Conservation (phyloP, 2,329 filamentous ascomycete genomes). For the Calonectria pseudoreteaudii region DNA sequence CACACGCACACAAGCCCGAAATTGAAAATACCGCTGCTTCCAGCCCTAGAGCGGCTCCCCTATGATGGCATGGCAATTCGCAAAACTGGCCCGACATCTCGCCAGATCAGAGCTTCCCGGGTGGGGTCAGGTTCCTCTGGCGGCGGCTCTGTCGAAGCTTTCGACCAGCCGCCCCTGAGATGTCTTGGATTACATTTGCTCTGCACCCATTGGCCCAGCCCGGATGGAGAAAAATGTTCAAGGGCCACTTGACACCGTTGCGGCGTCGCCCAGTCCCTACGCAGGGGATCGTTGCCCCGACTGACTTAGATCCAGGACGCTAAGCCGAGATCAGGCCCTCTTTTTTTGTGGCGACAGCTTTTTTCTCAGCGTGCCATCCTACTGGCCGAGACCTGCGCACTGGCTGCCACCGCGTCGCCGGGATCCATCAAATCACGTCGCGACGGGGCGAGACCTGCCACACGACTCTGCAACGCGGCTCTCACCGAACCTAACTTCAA, state of each 20-base stretch:
- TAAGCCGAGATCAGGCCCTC: constrained; percentile 44
- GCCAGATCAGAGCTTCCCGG: constrained; percentile 32
- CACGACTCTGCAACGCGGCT: constrained; percentile 4
- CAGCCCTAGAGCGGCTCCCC: constrained; percentile 1
- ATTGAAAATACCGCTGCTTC: constrained; percentile 5
- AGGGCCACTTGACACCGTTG: constrained; percentile 33
- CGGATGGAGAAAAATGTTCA: constrained; percentile 37
- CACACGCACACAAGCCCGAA: neutral
- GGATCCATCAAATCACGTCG: constrained; percentile 17
- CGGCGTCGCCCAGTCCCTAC: constrained; percentile 32
- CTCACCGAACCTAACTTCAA: constrained; percentile 6
- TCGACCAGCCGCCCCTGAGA: constrained; percentile 39
- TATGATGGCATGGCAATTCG: constrained; percentile 23
- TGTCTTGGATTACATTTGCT: constrained; percentile 44
- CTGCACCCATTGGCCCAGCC: constrained; percentile 35
- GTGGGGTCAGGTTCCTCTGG: constrained; percentile 30
- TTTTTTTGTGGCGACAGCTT: constrained; percentile 29
- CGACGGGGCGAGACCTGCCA: constrained; percentile 5
- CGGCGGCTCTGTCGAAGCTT: constrained; percentile 43
- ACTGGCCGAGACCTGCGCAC: neutral
- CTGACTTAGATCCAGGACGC: constrained; percentile 41
- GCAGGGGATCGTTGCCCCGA: constrained; percentile 38
- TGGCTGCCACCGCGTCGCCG: neutral
- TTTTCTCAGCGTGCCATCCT: neutral
- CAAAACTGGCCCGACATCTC: constrained; percentile 20